Evolutionary conservation across 2,329 filamentous ascomycete species (phyloP).

Genomic region (Tolypocladium paradoxum): DNA sequence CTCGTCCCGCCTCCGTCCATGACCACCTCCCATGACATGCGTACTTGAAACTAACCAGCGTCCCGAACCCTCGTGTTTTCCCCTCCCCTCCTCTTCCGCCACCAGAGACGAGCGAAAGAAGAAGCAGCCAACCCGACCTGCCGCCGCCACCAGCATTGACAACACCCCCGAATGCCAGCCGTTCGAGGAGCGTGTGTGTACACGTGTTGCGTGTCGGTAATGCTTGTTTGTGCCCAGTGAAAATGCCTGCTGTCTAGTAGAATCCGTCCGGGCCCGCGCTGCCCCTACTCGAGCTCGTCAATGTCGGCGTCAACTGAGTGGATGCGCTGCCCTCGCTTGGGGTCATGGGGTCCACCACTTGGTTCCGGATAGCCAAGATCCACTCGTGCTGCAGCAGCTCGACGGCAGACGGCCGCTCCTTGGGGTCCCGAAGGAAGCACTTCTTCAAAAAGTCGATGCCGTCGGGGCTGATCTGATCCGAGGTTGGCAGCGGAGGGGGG

Average conservation of each 20-base stretch:
- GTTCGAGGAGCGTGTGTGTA: neutral
- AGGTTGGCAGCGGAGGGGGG: slow-evolving; percentile 69
- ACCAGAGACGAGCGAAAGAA: neutral
- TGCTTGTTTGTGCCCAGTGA: neutral
- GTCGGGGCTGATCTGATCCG: slow-evolving; percentile 71
- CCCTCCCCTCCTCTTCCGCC: neutral
- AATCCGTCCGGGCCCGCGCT: slow-evolving; percentile 17
- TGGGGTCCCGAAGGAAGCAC: slow-evolving; percentile 80
- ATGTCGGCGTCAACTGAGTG: slow-evolving; percentile 22
- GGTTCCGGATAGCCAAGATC: slow-evolving; percentile 57
- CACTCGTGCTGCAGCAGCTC: slow-evolving; percentile 92
- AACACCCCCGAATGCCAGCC: neutral
- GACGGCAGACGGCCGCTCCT: slow-evolving; percentile 66
- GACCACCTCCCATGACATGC: neutral
- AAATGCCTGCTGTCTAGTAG: slow-evolving; percentile 1
- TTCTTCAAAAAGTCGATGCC: slow-evolving; percentile 82
- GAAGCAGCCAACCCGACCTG: neutral
- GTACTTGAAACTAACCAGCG: neutral
- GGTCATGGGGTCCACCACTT: slow-evolving; percentile 53
- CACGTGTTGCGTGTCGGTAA: neutral
- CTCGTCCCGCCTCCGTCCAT: slow-evolving; percentile 8
- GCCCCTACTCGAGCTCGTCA: slow-evolving; percentile 18
- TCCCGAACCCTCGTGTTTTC: neutral
- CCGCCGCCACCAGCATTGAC: neutral
- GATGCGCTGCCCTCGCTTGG: slow-evolving; percentile 45